Percentiles rank a stretch among this genome's conserved stretches.
Conservation (phyloP, 768 basidiomycete genomes). For the Trametes cubensis region DNA sequence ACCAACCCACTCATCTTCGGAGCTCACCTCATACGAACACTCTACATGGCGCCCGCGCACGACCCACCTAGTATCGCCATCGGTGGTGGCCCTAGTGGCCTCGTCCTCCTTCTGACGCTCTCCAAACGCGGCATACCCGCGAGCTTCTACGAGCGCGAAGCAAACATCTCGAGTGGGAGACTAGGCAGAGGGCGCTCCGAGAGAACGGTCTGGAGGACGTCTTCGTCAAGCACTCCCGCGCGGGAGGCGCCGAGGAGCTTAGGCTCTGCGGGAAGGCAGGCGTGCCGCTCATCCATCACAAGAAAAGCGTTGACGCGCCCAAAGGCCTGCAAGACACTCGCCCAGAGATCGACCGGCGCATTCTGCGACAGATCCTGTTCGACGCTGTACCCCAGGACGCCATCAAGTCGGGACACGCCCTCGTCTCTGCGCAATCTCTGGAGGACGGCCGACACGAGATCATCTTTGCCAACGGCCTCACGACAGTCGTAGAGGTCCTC, state of each 20-base stretch:
- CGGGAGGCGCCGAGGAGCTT: no score
- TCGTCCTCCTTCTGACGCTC: slow-evolving; percentile 3
- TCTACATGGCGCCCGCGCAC: no score
- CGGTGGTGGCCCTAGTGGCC: slow-evolving; percentile 4
- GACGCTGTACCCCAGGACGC: slow-evolving; percentile 34
- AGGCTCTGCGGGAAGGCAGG: background rate
- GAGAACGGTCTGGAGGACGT: background rate
- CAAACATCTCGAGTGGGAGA: slow-evolving; percentile 2
- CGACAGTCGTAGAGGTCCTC: slow-evolving; percentile 26
- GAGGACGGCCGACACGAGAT: slow-evolving; percentile 29
- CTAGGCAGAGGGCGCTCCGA: background rate
- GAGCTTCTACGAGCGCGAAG: slow-evolving; percentile 1
- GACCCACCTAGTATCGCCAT: background rate
- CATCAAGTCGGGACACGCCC: slow-evolving; percentile 46
- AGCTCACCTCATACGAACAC: no score
- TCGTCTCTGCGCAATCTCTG: slow-evolving; percentile 33
- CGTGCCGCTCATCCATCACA: background rate
- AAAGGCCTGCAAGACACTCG: background rate
- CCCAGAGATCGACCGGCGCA: slow-evolving; percentile 14
- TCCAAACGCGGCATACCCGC: background rate
- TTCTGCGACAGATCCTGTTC: slow-evolving; percentile 4
- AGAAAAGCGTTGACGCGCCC: background rate
- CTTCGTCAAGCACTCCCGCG: no score
- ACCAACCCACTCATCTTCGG: no score
- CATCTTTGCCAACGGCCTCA: slow-evolving; percentile 1